Base-by-base conservation (phyloP, 345 rosid genomes). In the Acer yangbiense region DNA sequence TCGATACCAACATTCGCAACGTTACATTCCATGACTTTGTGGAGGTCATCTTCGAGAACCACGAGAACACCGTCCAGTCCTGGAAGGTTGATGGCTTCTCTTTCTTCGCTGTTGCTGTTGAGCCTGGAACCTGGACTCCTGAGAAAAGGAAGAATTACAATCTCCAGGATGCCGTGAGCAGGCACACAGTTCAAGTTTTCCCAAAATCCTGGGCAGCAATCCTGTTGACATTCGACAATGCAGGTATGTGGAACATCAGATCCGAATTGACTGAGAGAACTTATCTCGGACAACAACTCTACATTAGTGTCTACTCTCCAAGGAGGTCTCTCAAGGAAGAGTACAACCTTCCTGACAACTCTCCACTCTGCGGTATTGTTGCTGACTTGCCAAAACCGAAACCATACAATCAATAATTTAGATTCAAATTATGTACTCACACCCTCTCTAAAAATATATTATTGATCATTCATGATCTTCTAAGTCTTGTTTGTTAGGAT, bases 191-290 rank as follows among this genome's bases (percentile, higher is more conserved):
- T 50, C 98, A 94, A 79, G 97, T 94, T 55, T 92, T 77, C 86
- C 98, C 97, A 0, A 87, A 92, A 29, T 92, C 96, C 0, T 92
- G 98, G 98, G 88, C 98, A 1, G 98, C 98, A 1, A 87, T 94
- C 65, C 52, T 92, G 18, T 74, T 93, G 87, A 90, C 98, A 4
- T 90, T 94, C 74, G 98, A 94, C 88, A 94, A 94, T 12, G 90
- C 92, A 1, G 98, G 98, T 50, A 94, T 94, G 98, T 94, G 98
- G 98, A 94, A 91, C 86, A 35, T 94, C 55, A 88, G 97, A 76
- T 93, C 98, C 1, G 93, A 93, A 77, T 70, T 82, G 69, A 75
- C 86, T 84, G 97, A 93, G 83, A 89, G 83, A 61, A 74, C 87
- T 8, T 90, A 89, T 84, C 86, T 94, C 12, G 98, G 98, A 0